Base-by-base conservation (phyloP, 176 grass and related monocot genomes). In the Oryza glaberrima region DNA sequence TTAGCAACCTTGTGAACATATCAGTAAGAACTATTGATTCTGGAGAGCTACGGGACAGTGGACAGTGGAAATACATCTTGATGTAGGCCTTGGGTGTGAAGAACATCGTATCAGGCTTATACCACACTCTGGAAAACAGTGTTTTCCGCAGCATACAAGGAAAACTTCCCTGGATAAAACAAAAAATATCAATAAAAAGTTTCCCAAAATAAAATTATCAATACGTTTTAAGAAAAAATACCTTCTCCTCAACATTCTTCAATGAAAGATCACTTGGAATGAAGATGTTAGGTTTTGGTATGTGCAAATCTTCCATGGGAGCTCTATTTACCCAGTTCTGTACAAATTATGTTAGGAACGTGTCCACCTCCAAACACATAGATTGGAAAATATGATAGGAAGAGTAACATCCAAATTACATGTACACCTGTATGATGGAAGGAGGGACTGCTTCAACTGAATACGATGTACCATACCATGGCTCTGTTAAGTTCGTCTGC, bases 31-130 rank as follows among this genome's bases (percentile, higher is more conserved):
- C 93, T 80, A 81, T 69, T 75, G 96, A 86, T 87, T 95, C 93
- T 10, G 96, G 93, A 32, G 93, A 98, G 77, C 81, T 74, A 68
- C 85, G 81, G 67, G 91, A 90, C 54, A 92, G 63, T 63, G 96
- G 96, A 82, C 96, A 98, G 16, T 95, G 94, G 79, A 98, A 98
- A 83, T 94, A 87, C 81, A 98, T 90, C 64, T 83, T 94, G 61
- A 95, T 75, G 65, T 77, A 92, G 88, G 82, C 96, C 82, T 94
- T 98, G 38, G 96, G 96, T 58, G 87, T 92, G 89, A 78, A 94
- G 76, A 98, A 98, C 87, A 87, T 88, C 17, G 91, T 88, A 84
- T 98, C 93, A 0, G 93, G 86, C 82, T 98, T 95, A 86, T 94
- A 95, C 96, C 96, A 98, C 85, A 98, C 84, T 88, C 91, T 98